Percentiles rank a stretch among this genome's conserved stretches.
Conservation (phyloP, 2,329 filamentous ascomycete genomes). For the Didymella keratinophila region DNA sequence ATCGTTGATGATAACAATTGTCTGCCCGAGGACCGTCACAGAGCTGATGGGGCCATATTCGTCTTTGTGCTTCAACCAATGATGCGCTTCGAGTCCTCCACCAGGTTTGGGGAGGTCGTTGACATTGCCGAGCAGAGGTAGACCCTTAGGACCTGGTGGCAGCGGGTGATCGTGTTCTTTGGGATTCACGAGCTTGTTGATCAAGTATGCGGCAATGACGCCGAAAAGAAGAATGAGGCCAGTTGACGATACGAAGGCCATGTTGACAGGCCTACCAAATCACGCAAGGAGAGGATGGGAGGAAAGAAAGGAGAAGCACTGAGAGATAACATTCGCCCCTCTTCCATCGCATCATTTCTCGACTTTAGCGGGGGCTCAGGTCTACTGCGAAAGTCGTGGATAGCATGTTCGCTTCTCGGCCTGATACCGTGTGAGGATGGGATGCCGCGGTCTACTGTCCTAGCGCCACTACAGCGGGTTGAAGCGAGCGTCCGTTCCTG, state of each 20-base stretch:
- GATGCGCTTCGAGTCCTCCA: slow-evolving; percentile 50
- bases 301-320: slow-evolving; percentile 1
- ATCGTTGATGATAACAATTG: slow-evolving; percentile 43
- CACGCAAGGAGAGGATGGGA: not conserved
- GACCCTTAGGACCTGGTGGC: slow-evolving; percentile 60
- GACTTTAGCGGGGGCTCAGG: slow-evolving; percentile 3
- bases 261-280: slow-evolving; percentile 1
- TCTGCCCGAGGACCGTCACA: slow-evolving; percentile 39
- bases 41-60: slow-evolving; percentile 45
- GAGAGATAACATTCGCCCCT: not conserved
- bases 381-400: slow-evolving; percentile 11
- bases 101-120: slow-evolving; percentile 54
- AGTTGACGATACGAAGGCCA: slow-evolving; percentile 20
- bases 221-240: slow-evolving; percentile 33
- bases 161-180: slow-evolving; percentile 38
- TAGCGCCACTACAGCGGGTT: slow-evolving; percentile 14
- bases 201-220: slow-evolving; percentile 21
- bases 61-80: slow-evolving; percentile 57
- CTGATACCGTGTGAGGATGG: slow-evolving; percentile 12
- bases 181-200: slow-evolving; percentile 18
- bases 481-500: slow-evolving; percentile 16
- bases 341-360: slow-evolving; percentile 7
- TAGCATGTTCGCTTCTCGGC: slow-evolving; percentile 10
- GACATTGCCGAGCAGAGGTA: slow-evolving; percentile 61
- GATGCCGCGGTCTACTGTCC: slow-evolving; percentile 6